These are phyloP conservation scores for Omphalea diandra DNA, from an alignment of 441 rosid species.

Conservation along the genomic window DNA sequence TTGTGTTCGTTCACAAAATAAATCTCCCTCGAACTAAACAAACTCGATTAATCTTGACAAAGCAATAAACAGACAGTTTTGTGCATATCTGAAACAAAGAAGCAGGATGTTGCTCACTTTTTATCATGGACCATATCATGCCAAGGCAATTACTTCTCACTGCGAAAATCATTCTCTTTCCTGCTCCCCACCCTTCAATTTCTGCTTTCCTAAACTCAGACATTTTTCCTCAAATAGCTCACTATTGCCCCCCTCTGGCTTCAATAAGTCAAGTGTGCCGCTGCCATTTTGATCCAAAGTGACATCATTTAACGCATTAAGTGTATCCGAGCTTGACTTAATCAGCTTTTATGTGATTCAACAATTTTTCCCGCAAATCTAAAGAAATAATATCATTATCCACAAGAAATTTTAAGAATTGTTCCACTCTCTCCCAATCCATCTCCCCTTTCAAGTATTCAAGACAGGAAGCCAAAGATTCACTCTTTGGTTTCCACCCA, in stretches of 20 bases:
- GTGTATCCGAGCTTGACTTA: constrained; percentile 1
- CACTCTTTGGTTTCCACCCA: constrained; percentile 33
- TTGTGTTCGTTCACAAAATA: no score
- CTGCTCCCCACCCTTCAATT: no score
- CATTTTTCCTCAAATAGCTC: no score
- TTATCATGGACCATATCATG: no score
- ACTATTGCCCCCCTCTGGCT: not conserved
- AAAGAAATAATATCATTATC: constrained; percentile 34
- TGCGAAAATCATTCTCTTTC: no score
- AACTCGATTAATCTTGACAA: no score
- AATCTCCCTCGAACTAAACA: no score
- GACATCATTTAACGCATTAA: not conserved
- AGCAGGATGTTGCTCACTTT: no score
- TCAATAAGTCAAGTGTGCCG: not conserved
- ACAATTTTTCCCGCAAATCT: constrained; percentile 23
- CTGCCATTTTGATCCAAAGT: constrained; percentile 4
- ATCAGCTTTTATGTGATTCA: constrained; percentile 27
- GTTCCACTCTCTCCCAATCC: constrained; percentile 30
- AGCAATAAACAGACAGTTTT: no score
- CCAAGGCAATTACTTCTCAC: not conserved
- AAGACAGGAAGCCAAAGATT: constrained; percentile 33
- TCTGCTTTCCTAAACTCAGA: no score
- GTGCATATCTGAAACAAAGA: no score
- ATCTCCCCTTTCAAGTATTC: constrained; percentile 35
- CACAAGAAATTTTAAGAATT: constrained; percentile 34